These are phyloP conservation scores for Colletotrichum sp. DNA, from an alignment of 2,329 filamentous ascomycete species.

Conservation along the genomic window DNA sequence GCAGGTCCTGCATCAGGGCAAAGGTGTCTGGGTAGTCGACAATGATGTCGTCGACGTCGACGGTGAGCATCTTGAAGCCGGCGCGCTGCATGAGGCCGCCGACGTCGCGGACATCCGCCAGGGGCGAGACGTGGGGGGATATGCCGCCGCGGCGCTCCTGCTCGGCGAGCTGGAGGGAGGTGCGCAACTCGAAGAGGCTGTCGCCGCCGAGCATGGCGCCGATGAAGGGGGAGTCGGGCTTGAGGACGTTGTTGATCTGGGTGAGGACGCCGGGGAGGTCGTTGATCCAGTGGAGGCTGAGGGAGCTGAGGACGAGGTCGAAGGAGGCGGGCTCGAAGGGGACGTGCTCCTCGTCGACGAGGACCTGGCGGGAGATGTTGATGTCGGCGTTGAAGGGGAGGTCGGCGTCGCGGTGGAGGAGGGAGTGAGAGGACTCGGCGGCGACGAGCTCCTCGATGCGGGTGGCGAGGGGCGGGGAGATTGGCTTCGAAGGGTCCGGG, in stretches of 20 bases:
- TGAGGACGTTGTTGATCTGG: conserved; percentile 86
- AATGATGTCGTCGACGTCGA: conserved; percentile 96
- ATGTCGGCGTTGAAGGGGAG: conserved; percentile 77
- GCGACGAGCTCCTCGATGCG: conserved; percentile 79
- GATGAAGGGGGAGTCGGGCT: conserved; percentile 90
- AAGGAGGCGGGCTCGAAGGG: conserved; percentile 80
- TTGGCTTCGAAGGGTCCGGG: conserved; percentile 58
- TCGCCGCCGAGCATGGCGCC: conserved; percentile 97
- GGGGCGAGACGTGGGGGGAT: conserved; percentile 85
- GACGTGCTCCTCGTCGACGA: conserved; percentile 79
- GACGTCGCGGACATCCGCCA: conserved; percentile 91
- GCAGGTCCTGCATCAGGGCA: conserved; percentile 89
- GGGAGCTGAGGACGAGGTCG: conserved; percentile 86
- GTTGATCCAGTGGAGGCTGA: conserved; percentile 97
- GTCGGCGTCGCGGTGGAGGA: conserved; percentile 81
- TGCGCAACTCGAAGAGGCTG: conserved; percentile 90
- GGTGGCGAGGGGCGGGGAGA: conserved; percentile 69
- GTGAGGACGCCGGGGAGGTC: conserved; percentile 85
- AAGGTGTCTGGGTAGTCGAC: conserved; percentile 93
- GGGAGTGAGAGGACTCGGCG: conserved; percentile 77
- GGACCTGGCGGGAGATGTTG: conserved; percentile 74
- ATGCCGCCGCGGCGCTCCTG: conserved; percentile 91
- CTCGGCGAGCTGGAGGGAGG: conserved; percentile 90
- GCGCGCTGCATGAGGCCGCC: conserved; percentile 86
- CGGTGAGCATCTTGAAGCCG: conserved; percentile 94